Evolutionary conservation across 2,329 filamentous ascomycete species (phyloP).

Genomic region (Calonectria leucothoes): DNA sequence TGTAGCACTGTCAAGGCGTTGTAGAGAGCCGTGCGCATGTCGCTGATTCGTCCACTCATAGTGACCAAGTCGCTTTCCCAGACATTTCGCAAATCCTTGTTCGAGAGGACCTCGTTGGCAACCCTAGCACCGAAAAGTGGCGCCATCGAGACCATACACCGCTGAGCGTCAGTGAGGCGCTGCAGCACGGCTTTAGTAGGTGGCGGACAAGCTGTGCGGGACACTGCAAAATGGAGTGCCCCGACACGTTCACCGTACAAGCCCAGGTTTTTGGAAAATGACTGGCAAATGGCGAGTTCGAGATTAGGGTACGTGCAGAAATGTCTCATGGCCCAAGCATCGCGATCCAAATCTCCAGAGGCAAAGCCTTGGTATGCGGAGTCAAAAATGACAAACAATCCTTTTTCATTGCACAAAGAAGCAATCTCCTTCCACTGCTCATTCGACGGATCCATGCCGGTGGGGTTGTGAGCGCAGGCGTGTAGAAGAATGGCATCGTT

Average conservation of each 20-base stretch:
- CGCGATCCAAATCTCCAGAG: constrained; percentile 46
- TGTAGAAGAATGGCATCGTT: constrained; percentile 51
- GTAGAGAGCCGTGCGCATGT: constrained; percentile 12
- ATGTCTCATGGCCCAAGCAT: constrained; percentile 49
- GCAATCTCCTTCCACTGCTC: constrained; percentile 50
- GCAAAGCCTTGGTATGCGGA: constrained; percentile 53
- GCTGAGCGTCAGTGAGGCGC: background rate
- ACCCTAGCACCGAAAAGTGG: constrained; percentile 10
- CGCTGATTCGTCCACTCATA: constrained; percentile 21
- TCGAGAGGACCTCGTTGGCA: background rate
- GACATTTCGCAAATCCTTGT: background rate
- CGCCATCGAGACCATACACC: background rate
- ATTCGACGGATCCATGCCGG: constrained; percentile 48
- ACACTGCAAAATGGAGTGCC: constrained; percentile 29
- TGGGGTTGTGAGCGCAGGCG: constrained; percentile 54
- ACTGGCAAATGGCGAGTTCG: constrained; percentile 46
- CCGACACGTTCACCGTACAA: constrained; percentile 51
- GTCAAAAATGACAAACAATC: constrained; percentile 51
- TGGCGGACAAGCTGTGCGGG: background rate
- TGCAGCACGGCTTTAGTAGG: background rate
- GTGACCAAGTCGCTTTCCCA: background rate
- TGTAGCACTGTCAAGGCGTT: background rate
- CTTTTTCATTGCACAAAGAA: constrained; percentile 42
- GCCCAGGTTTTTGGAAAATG: constrained; percentile 52
- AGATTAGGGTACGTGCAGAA: constrained; percentile 29